Conservation (phyloP, 495 filamentous ascomycete species). For the Trichoderma orchidacearum region DNA sequence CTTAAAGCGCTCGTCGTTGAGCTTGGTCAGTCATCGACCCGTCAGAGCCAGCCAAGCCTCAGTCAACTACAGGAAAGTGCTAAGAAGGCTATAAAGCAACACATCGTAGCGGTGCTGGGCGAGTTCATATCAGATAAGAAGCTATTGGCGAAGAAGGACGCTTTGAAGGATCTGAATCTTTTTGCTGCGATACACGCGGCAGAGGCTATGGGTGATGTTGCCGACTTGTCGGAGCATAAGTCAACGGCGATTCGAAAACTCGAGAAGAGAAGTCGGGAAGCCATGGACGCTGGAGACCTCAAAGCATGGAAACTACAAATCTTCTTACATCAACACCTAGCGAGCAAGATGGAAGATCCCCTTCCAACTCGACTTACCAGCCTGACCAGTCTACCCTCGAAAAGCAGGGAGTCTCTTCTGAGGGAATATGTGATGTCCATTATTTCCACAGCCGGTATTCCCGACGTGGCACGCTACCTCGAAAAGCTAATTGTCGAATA, state of each 20-base stretch:
- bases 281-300: neutral
- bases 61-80: neutral
- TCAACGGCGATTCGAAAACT: neutral
- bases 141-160: neutral
- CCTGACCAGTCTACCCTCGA: neutral
- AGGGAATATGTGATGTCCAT: constrained; percentile 1
- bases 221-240: neutral
- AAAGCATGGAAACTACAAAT: neutral
- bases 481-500: neutral
- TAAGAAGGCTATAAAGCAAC: neutral
- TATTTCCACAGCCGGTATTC: neutral
- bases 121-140: neutral
- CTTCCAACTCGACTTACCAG: neutral
- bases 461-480: neutral
- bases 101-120: neutral
- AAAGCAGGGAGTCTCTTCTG: neutral
- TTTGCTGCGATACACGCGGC: neutral
- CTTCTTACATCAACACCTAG: neutral
- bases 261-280: neutral
- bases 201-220: neutral
- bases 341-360: neutral
- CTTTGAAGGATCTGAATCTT: neutral
- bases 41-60: neutral
- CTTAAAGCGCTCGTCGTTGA: neutral
- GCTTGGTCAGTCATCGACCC: neutral